Conservation (phyloP, 2,329 filamentous ascomycete species). For the Sporothrix brunneoviolacea region DNA sequence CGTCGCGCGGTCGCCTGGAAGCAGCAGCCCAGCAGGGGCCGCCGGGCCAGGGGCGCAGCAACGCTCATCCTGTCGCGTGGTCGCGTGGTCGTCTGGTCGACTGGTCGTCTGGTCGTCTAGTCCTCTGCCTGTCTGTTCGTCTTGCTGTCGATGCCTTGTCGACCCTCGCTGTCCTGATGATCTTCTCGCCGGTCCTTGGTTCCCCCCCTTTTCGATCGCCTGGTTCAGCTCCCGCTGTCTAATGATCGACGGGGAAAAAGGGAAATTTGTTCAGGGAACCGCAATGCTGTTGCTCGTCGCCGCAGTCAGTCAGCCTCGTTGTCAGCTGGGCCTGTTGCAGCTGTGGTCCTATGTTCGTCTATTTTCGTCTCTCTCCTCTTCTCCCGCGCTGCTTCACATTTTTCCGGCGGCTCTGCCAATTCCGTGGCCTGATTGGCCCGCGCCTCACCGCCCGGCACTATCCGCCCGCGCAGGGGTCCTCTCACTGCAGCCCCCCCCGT, state of each 20-base stretch:
- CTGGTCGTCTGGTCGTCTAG: not conserved
- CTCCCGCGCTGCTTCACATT: not conserved
- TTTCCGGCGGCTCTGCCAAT: constrained; percentile 10
- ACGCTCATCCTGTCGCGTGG: constrained; percentile 2
- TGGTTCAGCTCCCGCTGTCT: constrained; percentile 1
- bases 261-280: constrained; percentile 4
- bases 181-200: not conserved
- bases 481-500: too few relatives aligned
- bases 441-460: constrained; percentile 16
- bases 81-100: not conserved
- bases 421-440: constrained; percentile 31
- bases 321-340: not conserved
- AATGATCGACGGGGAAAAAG: constrained; percentile 4
- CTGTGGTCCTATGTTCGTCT: not conserved
- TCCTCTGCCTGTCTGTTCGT: too few relatives aligned
- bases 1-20: constrained; percentile 8
- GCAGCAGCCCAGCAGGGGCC: constrained; percentile 14
- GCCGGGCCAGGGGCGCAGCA: constrained; percentile 14
- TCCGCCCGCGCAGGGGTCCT: too few relatives aligned
- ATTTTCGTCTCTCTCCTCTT: not conserved
- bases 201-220: constrained; percentile 1
- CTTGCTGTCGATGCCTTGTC: too few relatives aligned
- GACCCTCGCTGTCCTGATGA: too few relatives aligned
- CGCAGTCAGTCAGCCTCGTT: not conserved
- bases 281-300: not conserved